A percentile compares a stretch with the other conserved stretches of the same genome.
Evolutionary conservation across 2,329 filamentous ascomycete species (phyloP).

Genomic region (Rutstroemia sp.): DNA sequence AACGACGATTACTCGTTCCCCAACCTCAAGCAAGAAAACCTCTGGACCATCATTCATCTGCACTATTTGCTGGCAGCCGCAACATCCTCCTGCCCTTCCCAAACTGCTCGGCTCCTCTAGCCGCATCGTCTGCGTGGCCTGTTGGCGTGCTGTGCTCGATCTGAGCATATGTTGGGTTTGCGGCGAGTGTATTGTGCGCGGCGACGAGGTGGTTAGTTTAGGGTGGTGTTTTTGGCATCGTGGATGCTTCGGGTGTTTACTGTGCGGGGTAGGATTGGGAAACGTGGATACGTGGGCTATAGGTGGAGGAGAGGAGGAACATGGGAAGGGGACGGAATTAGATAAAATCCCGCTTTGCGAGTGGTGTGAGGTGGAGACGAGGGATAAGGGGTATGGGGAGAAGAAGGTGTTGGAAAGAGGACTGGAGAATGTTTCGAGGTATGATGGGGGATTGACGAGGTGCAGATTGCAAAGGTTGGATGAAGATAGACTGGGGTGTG

Average conservation of each 20-base stretch:
- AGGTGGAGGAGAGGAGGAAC: conserved; percentile 3
- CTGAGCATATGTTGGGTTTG: conserved; percentile 52
- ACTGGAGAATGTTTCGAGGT: conserved; percentile 35
- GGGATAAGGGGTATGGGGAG: conserved; percentile 19
- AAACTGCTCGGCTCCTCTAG: conserved; percentile 38
- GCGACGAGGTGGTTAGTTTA: conserved; percentile 49
- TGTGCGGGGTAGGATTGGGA: conserved; percentile 38
- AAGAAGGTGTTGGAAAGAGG: conserved; percentile 35
- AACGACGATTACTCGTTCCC: too few species aligned
- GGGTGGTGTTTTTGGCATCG: conserved; percentile 56
- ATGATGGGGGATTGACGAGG: conserved; percentile 41
- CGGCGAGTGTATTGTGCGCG: conserved; percentile 46
- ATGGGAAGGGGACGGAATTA: conserved; percentile 34
- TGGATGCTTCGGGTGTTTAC: conserved; percentile 47
- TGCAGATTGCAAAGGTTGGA: conserved; percentile 36
- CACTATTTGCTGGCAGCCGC: conserved; percentile 46
- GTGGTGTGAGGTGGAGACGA: conserved; percentile 36
- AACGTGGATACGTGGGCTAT: conserved; percentile 7
- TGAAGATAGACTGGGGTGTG: conserved; percentile 12
- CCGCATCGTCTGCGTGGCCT: conserved; percentile 42
- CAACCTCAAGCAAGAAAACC: neutral
- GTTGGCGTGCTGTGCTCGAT: conserved; percentile 41
- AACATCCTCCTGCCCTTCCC: conserved; percentile 29
- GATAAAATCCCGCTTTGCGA: conserved; percentile 42
- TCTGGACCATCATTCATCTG: conserved; percentile 39